A percentile compares a stretch with the other conserved stretches of the same genome.
Evolutionary conservation across 495 filamentous ascomycete genomes (phyloP).

Genomic region (Polyplosphaeria fusca): DNA sequence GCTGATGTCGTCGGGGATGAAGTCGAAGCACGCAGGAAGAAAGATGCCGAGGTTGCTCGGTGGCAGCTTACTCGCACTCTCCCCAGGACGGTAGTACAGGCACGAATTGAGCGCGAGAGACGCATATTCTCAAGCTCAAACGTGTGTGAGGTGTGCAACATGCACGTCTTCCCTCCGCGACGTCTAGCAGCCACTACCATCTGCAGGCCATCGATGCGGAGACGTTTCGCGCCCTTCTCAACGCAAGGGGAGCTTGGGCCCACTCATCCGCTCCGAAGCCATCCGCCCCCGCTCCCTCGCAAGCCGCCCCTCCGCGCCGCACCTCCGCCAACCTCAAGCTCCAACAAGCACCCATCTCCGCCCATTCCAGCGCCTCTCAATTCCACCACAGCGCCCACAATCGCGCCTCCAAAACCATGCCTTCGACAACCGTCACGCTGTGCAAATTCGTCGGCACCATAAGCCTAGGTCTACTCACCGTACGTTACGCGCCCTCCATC

Average conservation of each 20-base stretch:
- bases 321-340: slow-evolving; percentile 12
- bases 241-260: slow-evolving; percentile 24
- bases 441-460: slow-evolving; percentile 89
- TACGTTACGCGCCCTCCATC: slow-evolving; percentile 44
- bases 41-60: slow-evolving; percentile 19
- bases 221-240: no score
- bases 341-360: background rate
- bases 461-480: slow-evolving; percentile 80
- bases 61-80: slow-evolving; percentile 10
- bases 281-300: slow-evolving; percentile 10
- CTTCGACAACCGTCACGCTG: slow-evolving; percentile 63
- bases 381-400: background rate
- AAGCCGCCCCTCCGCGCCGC: background rate
- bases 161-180: no score
- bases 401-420: slow-evolving; percentile 51
- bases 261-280: background rate
- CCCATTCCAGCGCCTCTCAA: background rate
- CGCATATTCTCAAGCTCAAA: no score
- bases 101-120: no score
- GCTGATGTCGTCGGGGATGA: slow-evolving; percentile 1
- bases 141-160: no score
- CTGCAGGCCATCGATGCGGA: no score
- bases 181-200: no score
- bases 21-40: background rate
- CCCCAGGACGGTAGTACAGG: no score